phyloP scores from a whole-genome alignment of 73 alveolate species.

The Tetrahymena thermophila region DNA sequence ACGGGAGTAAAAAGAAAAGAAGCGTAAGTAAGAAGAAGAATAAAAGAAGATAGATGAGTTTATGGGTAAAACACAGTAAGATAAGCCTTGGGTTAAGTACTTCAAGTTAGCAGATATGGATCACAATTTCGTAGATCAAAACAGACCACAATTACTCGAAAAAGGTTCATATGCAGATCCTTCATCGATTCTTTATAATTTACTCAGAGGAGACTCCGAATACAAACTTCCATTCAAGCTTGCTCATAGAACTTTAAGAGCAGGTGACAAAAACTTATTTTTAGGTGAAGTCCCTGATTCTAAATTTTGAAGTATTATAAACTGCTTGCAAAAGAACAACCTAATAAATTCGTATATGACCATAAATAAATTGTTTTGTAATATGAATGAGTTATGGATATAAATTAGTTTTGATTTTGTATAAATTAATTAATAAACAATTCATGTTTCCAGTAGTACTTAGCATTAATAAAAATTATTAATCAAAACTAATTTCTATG shows the following conservation, averaged over 20 bases:
- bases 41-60: not conserved
- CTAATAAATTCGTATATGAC: too few species aligned
- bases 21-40: not conserved
- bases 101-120: not conserved
- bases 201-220: not conserved
- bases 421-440: not conserved
- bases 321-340: too few species aligned
- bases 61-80: not conserved
- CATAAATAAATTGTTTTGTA: too few species aligned
- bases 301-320: not conserved
- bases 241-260: not conserved
- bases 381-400: too few species aligned
- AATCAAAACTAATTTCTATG: not conserved
- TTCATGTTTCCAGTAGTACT: not conserved
- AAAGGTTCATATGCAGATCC: not conserved
- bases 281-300: not conserved
- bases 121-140: not conserved
- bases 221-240: not conserved
- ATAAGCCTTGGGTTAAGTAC: not conserved
- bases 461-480: not conserved
- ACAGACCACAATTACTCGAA: not conserved
- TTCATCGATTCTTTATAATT: not conserved
- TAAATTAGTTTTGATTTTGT: too few species aligned
- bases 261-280: not conserved
- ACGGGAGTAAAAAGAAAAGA: not conserved